Base-by-base conservation (phyloP, 306 rosid species). In the Cucurbita maxima region DNA sequence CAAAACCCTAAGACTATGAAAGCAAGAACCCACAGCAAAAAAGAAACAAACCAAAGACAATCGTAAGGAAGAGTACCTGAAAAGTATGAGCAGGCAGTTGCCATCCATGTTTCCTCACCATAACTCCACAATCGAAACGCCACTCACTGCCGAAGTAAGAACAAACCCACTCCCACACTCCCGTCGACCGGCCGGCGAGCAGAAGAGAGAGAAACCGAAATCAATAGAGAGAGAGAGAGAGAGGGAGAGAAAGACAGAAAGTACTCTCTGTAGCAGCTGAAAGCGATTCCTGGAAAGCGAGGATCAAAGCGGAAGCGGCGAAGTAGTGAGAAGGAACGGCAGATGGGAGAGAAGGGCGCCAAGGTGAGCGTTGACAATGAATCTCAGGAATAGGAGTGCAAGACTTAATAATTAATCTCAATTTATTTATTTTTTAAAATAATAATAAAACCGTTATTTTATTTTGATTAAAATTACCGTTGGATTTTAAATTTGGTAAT, bases 81-180 rank as follows among this genome's bases (percentile, higher is more conserved):
- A 93, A 93, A 64, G 98, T 90, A 81, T 93, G 98, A 67, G 98
- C 98, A 38, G 98, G 98, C 64, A 93, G 77, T 58, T 93, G 97
- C 98, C 98, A 93, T 67, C 98, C 98, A 82, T 93, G 97, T 79
- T 93, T 88, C 77, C 98, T 84, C 82, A 90, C 96, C 98, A 93
- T 90, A 58, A 71, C 86, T 80, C 60, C 58, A 76, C 50, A 71
- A 82, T 66, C 62, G 64, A 52, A 48, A 50, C 75, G 78, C 77
- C 56, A 59, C 60, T 40, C 74, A 16, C 51, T 52, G 56, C 12
- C 40, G 38, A 57, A 66, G 53, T 18, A 34, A 59, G 58, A 72
- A 68, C 34, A 77, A 73, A 72, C 79, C 78, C 81, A 62, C 81
- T 61, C 68, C 51, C 54, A 58, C 70, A 37, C 72, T 5, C 36